Base-by-base conservation (phyloP, 768 basidiomycete genomes). In the Phanerochaete carnosa region DNA sequence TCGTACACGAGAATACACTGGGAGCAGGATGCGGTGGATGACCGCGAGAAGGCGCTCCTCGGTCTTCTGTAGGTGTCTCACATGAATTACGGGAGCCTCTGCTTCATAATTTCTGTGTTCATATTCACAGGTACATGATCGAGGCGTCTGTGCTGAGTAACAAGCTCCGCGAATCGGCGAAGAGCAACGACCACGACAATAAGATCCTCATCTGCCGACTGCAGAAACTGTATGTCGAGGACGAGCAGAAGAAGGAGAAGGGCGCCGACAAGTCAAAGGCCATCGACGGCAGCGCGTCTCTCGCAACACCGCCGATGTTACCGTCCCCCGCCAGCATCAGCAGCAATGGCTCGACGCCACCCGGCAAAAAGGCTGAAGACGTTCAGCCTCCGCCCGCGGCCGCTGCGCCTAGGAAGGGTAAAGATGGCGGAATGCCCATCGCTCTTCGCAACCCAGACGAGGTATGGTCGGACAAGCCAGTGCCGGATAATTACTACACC, bases 301-400 rank as follows among this genome's bases (percentile, higher is more conserved):
- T 39, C 1, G 45, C 64, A 15, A 63, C 56, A 19, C 88, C 89
- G 32, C 83, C 84, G 32, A 90, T 90, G 90, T 83, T 92, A 47
- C 90, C 89, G 37, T 91, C 89, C 35, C 88, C 88, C 1, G 88
- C 86, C 11, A 89, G 86, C 69, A 86, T 87, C 59, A 83, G 79
- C 13, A 86, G 79, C 65, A 92, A 90, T 66, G 84, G 88, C 56
- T 92, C 90, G 15, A 92, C 90, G 0, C 90, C 90, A 9, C 86
- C 83, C 37, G 84, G 80, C 62, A 81, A 19, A 35, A 73, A 77
- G 13, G 68, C 70, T 52, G 72, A 55, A 12, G 37, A 39, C 2
- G 7, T 56, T 12, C 65, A 47, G 64, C 67, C 43, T 1, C 23
- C 25, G 25, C 13, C 56, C 30, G 33, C 58, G 25, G 49, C 3